Evolutionary conservation across 805 yeast genomes (phyloP).

Genomic region (Babjeviella inositovora): DNA sequence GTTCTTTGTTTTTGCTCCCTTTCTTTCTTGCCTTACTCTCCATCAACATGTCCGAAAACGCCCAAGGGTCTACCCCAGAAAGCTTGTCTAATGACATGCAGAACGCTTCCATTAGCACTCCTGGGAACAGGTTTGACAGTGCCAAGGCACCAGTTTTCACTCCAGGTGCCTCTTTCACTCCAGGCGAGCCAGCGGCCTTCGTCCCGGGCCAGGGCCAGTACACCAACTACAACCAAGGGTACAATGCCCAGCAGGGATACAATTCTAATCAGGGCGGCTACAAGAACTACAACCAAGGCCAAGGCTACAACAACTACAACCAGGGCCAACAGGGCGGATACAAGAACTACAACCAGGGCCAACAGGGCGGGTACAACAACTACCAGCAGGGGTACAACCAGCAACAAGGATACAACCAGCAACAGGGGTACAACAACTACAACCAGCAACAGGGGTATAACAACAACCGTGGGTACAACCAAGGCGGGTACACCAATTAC

Average conservation of each 20-base stretch:
- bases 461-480: slow-evolving; percentile 5
- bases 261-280: slow-evolving; percentile 3
- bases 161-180: slow-evolving; percentile 33
- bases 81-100: slow-evolving; percentile 25
- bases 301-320: slow-evolving; percentile 9
- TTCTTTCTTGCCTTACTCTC: too few relatives aligned
- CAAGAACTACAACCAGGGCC: slow-evolving; percentile 9
- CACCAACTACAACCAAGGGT: slow-evolving; percentile 8
- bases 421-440: slow-evolving; percentile 4
- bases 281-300: slow-evolving; percentile 7
- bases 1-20: too few relatives aligned
- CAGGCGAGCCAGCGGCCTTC: slow-evolving; percentile 18
- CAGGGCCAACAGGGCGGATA: slow-evolving; percentile 8
- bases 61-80: slow-evolving; percentile 22
- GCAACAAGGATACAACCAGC: slow-evolving; percentile 7
- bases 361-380: slow-evolving; percentile 9
- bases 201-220: slow-evolving; percentile 18
- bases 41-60: too few relatives aligned
- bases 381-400: slow-evolving; percentile 7
- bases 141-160: slow-evolving; percentile 27
- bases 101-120: slow-evolving; percentile 18
- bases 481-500: slow-evolving; percentile 7
- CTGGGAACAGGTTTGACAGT: too few relatives aligned
- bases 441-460: slow-evolving; percentile 4
- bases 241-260: slow-evolving; percentile 1